phyloP scores from a whole-genome alignment of 2,329 filamentous ascomycete genomes.

The Exophiala bonariae region DNA sequence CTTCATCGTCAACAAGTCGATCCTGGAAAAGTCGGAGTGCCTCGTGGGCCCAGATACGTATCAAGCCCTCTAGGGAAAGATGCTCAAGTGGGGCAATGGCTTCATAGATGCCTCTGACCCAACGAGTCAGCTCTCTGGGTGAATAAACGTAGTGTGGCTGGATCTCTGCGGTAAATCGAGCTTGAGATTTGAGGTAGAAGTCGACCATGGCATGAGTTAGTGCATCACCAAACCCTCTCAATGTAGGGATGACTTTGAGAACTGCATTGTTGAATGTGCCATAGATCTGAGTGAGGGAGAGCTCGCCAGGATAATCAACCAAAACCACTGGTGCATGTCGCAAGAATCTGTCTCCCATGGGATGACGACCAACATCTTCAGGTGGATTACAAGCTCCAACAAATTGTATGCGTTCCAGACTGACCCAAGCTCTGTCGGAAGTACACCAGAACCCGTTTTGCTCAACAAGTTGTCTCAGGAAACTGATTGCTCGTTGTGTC shows the following conservation, averaged over 20 bases:
- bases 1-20: conserved; percentile 89
- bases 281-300: conserved; percentile 95
- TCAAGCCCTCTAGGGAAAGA: conserved; percentile 82
- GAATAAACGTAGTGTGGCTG: conserved; percentile 99
- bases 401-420: conserved; percentile 95
- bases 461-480: conserved; percentile 94
- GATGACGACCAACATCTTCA: conserved; percentile 93
- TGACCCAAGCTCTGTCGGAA: conserved; percentile 96
- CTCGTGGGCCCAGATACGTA: conserved; percentile 98
- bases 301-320: conserved; percentile 97
- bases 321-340: conserved; percentile 97
- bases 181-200: conserved; percentile 92
- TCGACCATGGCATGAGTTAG: conserved; percentile 97
- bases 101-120: conserved; percentile 97
- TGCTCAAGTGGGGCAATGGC: conserved; percentile 89
- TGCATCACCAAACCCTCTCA: conserved; percentile 92
- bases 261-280: conserved; percentile 96
- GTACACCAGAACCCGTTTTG: conserved; percentile 99
- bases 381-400: conserved; percentile 98
- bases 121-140: conserved; percentile 94
- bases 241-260: conserved; percentile 90
- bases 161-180: conserved; percentile 91
- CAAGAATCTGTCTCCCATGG: conserved; percentile 89
- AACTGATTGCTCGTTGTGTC: conserved; percentile 95
- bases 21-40: conserved; percentile 95